Evolutionary conservation across 257 asterid genomes (phyloP).

Genomic region (Ligustrum vulgare): DNA sequence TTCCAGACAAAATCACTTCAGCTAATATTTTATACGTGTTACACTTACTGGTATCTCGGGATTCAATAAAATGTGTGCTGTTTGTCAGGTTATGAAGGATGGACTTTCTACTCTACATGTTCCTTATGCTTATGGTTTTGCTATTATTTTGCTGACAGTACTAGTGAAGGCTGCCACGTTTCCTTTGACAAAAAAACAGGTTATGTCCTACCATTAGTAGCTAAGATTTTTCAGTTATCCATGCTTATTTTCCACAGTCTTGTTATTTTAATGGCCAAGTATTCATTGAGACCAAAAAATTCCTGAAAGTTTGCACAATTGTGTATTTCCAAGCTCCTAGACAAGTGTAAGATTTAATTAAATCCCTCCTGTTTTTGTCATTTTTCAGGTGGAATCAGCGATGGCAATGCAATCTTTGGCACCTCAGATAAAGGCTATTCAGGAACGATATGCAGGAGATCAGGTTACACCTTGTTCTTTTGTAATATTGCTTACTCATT

Average conservation of each 20-base stretch:
- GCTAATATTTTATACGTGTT: conserved; percentile 9
- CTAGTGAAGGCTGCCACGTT: conserved; percentile 90
- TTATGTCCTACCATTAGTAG: conserved; percentile 29
- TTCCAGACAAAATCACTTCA: background rate
- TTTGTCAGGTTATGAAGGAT: conserved; percentile 83
- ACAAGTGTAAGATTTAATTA: conserved; percentile 13
- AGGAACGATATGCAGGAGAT: conserved; percentile 95
- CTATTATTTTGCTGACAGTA: conserved; percentile 85
- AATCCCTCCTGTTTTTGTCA: conserved; percentile 20
- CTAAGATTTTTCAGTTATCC: conserved; percentile 2
- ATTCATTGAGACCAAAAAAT: background rate
- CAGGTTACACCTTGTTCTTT: conserved; percentile 60
- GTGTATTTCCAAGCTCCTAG: conserved; percentile 10
- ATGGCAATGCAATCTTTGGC: conserved; percentile 95
- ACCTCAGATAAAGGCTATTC: conserved; percentile 98
- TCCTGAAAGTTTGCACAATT: conserved; percentile 1
- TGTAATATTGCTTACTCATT: conserved; percentile 14
- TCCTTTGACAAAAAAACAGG: conserved; percentile 98
- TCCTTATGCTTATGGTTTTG: conserved; percentile 95
- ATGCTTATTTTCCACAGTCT: background rate
- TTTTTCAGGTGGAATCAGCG: conserved; percentile 84
- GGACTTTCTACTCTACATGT: conserved; percentile 85
- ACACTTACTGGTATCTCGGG: conserved; percentile 1
- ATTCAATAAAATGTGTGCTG: background rate
- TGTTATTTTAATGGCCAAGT: conserved; percentile 3